Conservation (phyloP, 352 stramenopile genomes). For the Phytophthora chlamydospora region DNA sequence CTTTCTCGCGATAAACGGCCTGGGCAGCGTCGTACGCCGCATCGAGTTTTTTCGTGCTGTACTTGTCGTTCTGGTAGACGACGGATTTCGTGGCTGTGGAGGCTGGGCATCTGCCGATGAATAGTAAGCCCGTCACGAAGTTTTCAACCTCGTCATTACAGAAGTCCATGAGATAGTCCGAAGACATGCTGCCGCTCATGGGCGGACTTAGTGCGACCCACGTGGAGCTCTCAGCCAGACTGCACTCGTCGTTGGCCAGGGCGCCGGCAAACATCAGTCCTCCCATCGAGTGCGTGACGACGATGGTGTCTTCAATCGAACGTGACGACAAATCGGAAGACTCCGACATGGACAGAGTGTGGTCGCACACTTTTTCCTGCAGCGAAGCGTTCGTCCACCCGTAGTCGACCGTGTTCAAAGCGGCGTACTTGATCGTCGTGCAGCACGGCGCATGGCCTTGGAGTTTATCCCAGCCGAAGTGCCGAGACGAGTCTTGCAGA, state of each 20-base stretch:
- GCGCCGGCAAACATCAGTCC: slow-evolving; percentile 36
- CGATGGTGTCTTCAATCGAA: slow-evolving; percentile 41
- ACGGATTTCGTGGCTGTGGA: slow-evolving; percentile 27
- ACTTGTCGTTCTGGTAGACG: slow-evolving; percentile 40
- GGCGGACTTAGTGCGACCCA: slow-evolving; percentile 48
- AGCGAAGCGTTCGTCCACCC: slow-evolving; percentile 48
- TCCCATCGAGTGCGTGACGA: slow-evolving; percentile 54
- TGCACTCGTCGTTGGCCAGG: slow-evolving; percentile 21
- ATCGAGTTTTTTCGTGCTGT: slow-evolving; percentile 18
- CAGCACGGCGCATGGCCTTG: slow-evolving; percentile 28
- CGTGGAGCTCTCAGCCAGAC: slow-evolving; percentile 23
- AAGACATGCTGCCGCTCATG: slow-evolving; percentile 50
- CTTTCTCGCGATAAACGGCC: slow-evolving; percentile 35
- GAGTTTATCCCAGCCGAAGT: slow-evolving; percentile 28
- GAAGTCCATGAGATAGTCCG: slow-evolving; percentile 42
- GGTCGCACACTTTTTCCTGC: slow-evolving; percentile 43
- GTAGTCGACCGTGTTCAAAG: slow-evolving; percentile 56
- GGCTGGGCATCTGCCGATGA: slow-evolving; percentile 42
- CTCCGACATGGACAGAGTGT: slow-evolving; percentile 25
- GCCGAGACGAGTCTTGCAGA: slow-evolving; percentile 22
- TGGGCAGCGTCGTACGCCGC: slow-evolving; percentile 32
- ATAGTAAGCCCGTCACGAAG: slow-evolving; percentile 28
- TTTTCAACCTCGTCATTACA: slow-evolving; percentile 36
- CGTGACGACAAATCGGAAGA: not conserved
- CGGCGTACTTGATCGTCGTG: slow-evolving; percentile 42